Evolutionary conservation across 2,329 filamentous ascomycete species (phyloP), one percentile per base, ranked within the genome.

Genomic region (Aspergillus sergii): DNA sequence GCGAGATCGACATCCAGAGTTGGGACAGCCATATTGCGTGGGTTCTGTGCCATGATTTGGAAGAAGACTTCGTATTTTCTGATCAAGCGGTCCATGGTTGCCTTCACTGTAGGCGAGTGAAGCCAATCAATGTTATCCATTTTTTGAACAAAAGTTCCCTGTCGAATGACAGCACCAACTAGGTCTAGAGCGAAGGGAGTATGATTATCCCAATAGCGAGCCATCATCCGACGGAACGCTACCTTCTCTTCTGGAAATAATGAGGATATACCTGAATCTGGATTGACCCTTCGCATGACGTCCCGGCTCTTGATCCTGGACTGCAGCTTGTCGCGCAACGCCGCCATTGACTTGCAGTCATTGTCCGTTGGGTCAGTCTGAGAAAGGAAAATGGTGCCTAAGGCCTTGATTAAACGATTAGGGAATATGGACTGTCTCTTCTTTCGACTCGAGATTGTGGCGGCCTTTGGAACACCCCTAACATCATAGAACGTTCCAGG

Each of bases 81-180:
- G 4, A 92, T 79, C 0, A 92, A 80, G 0, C 91, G 84, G 0
- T 73, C 66, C 85, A 91, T 91, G 0, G 90, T 94, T 0, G 83
- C 79, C 3, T 76, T 78, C 0, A 88, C 83, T 0, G 87, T 81
- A 0, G 91, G 91, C 30, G 88, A 91, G 74, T 92, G 91, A 1
- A 94, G 80, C 91, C 91, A 94, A 76, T 93, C 90, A 54, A 94
- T 86, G 67, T 85, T 83, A 68, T 86, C 83, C 91, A 94, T 94
- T 79, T 94, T 81, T 56, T 78, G 73, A 14, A 79, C 69, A 62
- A 81, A 82, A 1, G 72, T 75, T 0, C 79, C 78, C 59, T 81
- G 79, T n/a, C 79, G 75, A 58, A 81, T 75, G 4, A 81, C 79
- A 0, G 79, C 78, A 1, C 78, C 79, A 28, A 78, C 72, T 2